These are phyloP conservation scores for Amphicarpaea edgeworthii DNA, from an alignment of 306 rosid genomes.

Conservation along the genomic window DNA sequence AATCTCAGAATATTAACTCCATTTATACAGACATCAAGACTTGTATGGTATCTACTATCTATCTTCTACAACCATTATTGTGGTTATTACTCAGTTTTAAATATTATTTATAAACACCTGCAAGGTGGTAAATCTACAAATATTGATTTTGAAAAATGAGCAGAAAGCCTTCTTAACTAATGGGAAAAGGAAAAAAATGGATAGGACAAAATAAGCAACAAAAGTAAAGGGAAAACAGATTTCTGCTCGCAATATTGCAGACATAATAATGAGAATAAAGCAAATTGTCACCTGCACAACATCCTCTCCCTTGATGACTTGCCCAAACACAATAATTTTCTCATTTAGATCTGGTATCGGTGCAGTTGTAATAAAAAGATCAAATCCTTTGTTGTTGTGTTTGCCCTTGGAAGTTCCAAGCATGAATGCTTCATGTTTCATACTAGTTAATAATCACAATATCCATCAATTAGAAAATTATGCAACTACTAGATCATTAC, in stretches of 20 bases:
- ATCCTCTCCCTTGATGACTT: conserved; percentile 89
- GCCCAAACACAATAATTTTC: conserved; percentile 88
- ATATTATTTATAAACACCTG: conserved; percentile 9
- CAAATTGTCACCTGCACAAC: conserved; percentile 85
- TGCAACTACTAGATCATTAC: conserved; percentile 28
- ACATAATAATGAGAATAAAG: conserved; percentile 23
- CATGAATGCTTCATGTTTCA: conserved; percentile 94
- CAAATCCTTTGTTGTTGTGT: conserved; percentile 70
- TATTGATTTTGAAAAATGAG: conserved; percentile 6
- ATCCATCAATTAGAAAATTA: conserved; percentile 36
- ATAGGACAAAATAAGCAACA: not conserved
- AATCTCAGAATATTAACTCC: conserved; percentile 12
- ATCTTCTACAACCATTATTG: not conserved
- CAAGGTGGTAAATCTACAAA: not conserved
- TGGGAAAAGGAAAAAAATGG: not conserved
- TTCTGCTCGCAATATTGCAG: not conserved
- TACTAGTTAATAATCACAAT: conserved; percentile 51
- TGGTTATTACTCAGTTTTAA: not conserved
- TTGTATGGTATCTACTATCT: not conserved
- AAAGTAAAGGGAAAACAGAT: conserved; percentile 15
- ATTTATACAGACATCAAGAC: not conserved
- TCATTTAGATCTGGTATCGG: conserved; percentile 94
- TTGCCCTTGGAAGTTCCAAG: conserved; percentile 91
- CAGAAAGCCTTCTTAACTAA: conserved; percentile 5
- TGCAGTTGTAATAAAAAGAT: conserved; percentile 95